Evolutionary conservation across 768 basidiomycete species (phyloP), one percentile per base, ranked within the genome.

Genomic region (Leccinum ochraceum): DNA sequence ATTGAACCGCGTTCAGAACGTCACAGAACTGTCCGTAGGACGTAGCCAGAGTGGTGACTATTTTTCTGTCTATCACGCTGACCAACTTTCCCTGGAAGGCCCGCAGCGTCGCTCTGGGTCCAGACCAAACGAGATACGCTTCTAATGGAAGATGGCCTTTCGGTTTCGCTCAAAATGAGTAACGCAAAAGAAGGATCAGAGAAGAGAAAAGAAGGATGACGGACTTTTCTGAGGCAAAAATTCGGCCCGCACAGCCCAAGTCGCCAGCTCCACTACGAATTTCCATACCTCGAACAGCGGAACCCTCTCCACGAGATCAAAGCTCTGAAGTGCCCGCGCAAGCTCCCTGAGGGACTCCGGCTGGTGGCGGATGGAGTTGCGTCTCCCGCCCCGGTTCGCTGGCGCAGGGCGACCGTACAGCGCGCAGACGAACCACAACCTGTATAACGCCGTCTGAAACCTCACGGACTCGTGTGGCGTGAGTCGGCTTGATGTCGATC

Each of bases 121-220:
- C 65, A 0, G 62, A 67, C 66, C 66, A 63, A n/a, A 54, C 44
- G 7, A 67, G 57, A 46, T 64, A 67, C 2, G 48, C 55, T 60
- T 42, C 36, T 22, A 67, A 20, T 10, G 55, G 57, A 13, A 32
- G n/a, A 32, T 34, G 5, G 3, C 32, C 59, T 67, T 48, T 17
- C 39, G 39, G 16, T 39, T 46, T 9, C 54, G 9, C 3, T 56
- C 52, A 20, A 48, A 24, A 22, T 48, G 13, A 42, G 42, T n/a
- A 10, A 42, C 42, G 42, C 17, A 9, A 42, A n/a, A 42, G n/a
- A n/a, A 42, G 42, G 42, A n/a, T 42, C 9, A 42, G n/a, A n/a
- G 39, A 17, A n/a, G 56, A 3, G 39, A 3, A n/a, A 24, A 46
- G 39, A 42, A n/a, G 14, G 17, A n/a, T 9, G 9, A 42, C 39